Base-by-base conservation (phyloP, 768 basidiomycete genomes). In the Tricholoma saponaceum region DNA sequence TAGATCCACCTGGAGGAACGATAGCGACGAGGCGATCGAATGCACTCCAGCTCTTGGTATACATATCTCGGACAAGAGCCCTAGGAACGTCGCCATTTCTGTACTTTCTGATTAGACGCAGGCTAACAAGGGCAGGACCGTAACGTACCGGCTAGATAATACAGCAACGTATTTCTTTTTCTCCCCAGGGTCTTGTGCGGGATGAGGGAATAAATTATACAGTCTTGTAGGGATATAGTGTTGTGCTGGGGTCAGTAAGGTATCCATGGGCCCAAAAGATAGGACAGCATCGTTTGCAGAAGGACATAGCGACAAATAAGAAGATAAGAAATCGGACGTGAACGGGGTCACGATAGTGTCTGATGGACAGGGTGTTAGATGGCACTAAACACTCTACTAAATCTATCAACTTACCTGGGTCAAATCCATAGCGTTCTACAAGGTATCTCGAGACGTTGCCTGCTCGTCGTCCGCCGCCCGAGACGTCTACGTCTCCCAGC, bases 41-140 rank as follows among this genome's bases (percentile, higher is more conserved):
- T 1, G 91, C 91, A 67, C 89, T 91, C 92, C 92, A 94, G 61
- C 89, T 91, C 72, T 94, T 94, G 23, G 90, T 92, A 67, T 94
- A 94, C 88, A 92, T 89, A 63, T 93, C 91, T 56, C 91, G 83
- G 47, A 92, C 92, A 18, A 92, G 78, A 0, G 90, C 88, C 51
- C 91, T 83, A 10, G 92, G 89, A 23, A 91, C 86, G 67, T 92
- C 91, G 14, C 89, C 90, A 68, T 93, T 93, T 69, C 90, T 87
- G 63, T 49, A 37, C 39, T 47, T 59, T 33, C 60, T 51, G 14
- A 60, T 56, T 30, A 35, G 12, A 22, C 10, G 20, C 14, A 10
- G 9, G 53, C 8, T 18, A 54, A 28, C 12, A 30, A 43, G 32
- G 25, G 55, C 41, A 49, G 39, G 20, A 51, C 8, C 23, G 25